Conservation (phyloP, 345 rosid genomes). For the Bruguiera sexangula region DNA sequence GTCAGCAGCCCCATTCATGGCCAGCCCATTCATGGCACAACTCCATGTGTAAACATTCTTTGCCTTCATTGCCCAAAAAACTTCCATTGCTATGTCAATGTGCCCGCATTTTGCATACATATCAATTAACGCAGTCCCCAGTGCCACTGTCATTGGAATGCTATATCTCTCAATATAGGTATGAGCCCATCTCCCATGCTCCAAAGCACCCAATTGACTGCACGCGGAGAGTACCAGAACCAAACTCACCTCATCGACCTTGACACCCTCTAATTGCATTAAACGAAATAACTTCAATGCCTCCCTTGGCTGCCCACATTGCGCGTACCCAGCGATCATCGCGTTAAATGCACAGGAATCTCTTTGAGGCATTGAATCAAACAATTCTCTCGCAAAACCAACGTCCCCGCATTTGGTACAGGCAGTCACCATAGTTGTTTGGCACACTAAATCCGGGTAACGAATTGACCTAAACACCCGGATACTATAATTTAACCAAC, state of each 20-base stretch:
- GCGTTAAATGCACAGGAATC: constrained; percentile 59
- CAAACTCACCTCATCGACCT: constrained; percentile 51
- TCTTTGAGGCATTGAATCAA: constrained; percentile 55
- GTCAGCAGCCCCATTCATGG: constrained; percentile 51
- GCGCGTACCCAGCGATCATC: constrained; percentile 54
- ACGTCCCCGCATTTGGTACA: constrained; percentile 13
- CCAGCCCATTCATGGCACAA: constrained; percentile 51
- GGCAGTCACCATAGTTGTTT: constrained; percentile 27
- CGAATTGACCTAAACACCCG: constrained; percentile 37
- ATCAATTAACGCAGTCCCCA: constrained; percentile 59
- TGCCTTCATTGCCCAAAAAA: constrained; percentile 51
- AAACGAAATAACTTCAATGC: constrained; percentile 49
- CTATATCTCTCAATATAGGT: constrained; percentile 47
- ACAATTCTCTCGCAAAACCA: constrained; percentile 38
- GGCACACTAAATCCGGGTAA: constrained; percentile 54
- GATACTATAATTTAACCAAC: constrained; percentile 38
- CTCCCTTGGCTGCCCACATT: constrained; percentile 43
- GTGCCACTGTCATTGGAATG: constrained; percentile 39
- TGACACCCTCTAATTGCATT: constrained; percentile 60
- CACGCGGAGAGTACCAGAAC: constrained; percentile 61
- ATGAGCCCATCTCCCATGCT: constrained; percentile 69
- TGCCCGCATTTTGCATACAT: constrained; percentile 63
- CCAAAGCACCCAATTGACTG: constrained; percentile 51
- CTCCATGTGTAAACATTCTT: constrained; percentile 62
- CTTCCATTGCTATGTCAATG: constrained; percentile 51